Evolutionary conservation across 2,329 filamentous ascomycete genomes (phyloP).

Genomic region (Colletotrichum agaves): DNA sequence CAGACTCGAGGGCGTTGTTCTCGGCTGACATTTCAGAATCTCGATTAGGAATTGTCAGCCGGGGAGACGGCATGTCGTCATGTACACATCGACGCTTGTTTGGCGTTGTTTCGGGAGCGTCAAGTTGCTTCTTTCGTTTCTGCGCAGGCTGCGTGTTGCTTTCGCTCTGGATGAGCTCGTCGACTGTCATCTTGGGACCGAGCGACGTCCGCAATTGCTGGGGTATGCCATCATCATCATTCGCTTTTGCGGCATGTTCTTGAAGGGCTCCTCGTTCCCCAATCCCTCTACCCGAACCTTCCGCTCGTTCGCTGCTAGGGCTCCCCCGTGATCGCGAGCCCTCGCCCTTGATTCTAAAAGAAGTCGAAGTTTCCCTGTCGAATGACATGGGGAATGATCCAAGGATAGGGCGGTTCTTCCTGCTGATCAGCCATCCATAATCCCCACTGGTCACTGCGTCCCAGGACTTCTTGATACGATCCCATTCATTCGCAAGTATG

Average conservation of each 20-base stretch:
- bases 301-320: not conserved
- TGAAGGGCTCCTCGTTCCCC: not conserved
- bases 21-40: not conserved
- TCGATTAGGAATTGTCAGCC: not conserved
- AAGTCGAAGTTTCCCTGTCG: not conserved
- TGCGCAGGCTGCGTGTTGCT: not conserved
- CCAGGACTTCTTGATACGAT: not conserved
- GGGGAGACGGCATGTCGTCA: not conserved
- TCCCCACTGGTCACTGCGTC: not conserved
- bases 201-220: not conserved
- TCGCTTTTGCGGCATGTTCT: not conserved
- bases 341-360: constrained; percentile 10
- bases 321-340: not conserved
- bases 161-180: constrained; percentile 9
- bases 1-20: not conserved
- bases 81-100: constrained; percentile 10
- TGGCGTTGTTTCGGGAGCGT: not conserved
- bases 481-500: constrained; percentile 8
- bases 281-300: not conserved
- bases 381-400: not conserved
- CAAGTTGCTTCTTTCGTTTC: constrained; percentile 6
- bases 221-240: not conserved
- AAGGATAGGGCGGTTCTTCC: not conserved
- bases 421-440: not conserved
- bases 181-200: not conserved